A percentile compares a stretch with the other conserved stretches of the same genome.
Conservation (phyloP, 2,329 filamentous ascomycete species). For the Dothideomycetes sp. region DNA sequence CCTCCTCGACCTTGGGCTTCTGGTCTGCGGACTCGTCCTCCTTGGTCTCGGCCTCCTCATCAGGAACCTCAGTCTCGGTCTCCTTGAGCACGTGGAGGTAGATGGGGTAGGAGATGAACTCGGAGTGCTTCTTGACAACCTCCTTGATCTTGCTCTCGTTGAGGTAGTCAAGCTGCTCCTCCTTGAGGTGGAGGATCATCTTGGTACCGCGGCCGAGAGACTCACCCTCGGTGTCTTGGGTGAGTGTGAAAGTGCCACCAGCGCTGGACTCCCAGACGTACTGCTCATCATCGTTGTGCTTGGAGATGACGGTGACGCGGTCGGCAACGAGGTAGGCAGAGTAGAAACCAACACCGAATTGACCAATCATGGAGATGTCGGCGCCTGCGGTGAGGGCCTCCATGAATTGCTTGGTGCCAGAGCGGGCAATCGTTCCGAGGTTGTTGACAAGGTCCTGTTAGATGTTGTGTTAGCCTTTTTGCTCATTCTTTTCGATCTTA, state of each 20-base stretch:
- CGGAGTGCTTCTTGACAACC: constrained; percentile 99
- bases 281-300: constrained; percentile 99
- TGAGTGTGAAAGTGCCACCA: constrained; percentile 93
- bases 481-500: no score
- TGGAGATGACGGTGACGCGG: constrained; percentile 88
- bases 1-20: constrained; percentile 93
- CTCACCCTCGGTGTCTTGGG: constrained; percentile 80
- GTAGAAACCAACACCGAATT: constrained; percentile 99
- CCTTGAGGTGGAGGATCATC: constrained; percentile 98
- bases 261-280: constrained; percentile 99
- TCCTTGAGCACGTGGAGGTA: constrained; percentile 99
- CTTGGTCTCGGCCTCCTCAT: constrained; percentile 75
- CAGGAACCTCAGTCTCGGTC: constrained; percentile 96
- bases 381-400: constrained; percentile 96
- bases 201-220: constrained; percentile 88
- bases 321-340: constrained; percentile 99
- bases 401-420: constrained; percentile 99
- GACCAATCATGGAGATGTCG: constrained; percentile 99
- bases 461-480: no score
- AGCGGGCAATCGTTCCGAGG: constrained; percentile 97
- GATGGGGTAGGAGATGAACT: constrained; percentile 99
- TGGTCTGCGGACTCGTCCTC: constrained; percentile 73
- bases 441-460: constrained; percentile 94
- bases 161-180: constrained; percentile 96
- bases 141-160: constrained; percentile 99